Conservation (phyloP, 257 asterid species). For the Galeopsis tetrahit region DNA sequence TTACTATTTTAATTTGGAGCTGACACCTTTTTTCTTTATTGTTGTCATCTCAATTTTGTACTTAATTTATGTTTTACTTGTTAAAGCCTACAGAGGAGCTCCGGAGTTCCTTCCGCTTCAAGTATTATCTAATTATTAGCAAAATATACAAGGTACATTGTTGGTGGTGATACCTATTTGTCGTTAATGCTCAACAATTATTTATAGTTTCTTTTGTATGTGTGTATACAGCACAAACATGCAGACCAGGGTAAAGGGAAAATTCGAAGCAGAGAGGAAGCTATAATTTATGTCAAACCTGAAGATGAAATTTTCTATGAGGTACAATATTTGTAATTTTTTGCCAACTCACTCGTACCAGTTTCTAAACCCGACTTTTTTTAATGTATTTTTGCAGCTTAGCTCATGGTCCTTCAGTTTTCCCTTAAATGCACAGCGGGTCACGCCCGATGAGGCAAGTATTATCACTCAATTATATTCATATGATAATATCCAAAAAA, state of each 20-base stretch:
- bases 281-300: conserved; percentile 64
- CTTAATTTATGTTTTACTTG: conserved; percentile 37
- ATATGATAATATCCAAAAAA: background rate
- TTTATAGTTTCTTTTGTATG: conserved; percentile 13
- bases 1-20: conserved; percentile 24
- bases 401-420: conserved; percentile 90
- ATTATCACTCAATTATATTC: background rate
- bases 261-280: conserved; percentile 49
- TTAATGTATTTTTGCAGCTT: conserved; percentile 59
- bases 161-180: conserved; percentile 8
- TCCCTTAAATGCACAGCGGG: conserved; percentile 64
- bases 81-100: conserved; percentile 84
- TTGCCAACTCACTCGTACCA: conserved; percentile 17
- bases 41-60: conserved; percentile 5
- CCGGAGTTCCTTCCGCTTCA: conserved; percentile 69
- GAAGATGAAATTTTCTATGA: conserved; percentile 81
- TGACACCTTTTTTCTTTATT: background rate
- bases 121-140: conserved; percentile 67
- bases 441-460: conserved; percentile 71
- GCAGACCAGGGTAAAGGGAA: conserved; percentile 45
- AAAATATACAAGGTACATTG: conserved; percentile 77
- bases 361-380: conserved; percentile 28
- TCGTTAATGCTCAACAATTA: conserved; percentile 5
- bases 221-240: conserved; percentile 61
- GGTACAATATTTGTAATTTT: conserved; percentile 43